Conservation (phyloP, 2,329 filamentous ascomycete genomes). For the Aspergillus unguis region DNA sequence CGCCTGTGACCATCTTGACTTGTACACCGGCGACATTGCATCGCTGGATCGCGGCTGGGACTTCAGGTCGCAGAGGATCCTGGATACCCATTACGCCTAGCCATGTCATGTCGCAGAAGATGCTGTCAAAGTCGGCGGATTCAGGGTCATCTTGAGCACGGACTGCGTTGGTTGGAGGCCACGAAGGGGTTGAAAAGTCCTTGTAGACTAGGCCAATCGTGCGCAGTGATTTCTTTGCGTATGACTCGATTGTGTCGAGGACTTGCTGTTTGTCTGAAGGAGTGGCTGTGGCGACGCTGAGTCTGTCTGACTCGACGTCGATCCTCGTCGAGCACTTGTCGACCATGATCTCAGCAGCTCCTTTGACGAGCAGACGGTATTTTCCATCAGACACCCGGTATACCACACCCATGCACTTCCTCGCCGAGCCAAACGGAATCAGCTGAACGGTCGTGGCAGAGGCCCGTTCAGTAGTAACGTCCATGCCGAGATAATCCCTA, state of each 20-base stretch:
- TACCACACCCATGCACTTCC: constrained; percentile 62
- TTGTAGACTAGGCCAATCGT: constrained; percentile 72
- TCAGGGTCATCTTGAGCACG: constrained; percentile 59
- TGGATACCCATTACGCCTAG: constrained; percentile 71
- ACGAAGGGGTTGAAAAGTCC: constrained; percentile 59
- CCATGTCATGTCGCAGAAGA: constrained; percentile 72
- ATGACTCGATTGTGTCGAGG: constrained; percentile 39
- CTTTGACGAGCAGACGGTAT: constrained; percentile 49
- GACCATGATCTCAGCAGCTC: constrained; percentile 48
- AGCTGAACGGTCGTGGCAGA: constrained; percentile 62
- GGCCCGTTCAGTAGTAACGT: constrained; percentile 60
- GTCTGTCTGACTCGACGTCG: constrained; percentile 25
- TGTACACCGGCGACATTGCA: constrained; percentile 67
- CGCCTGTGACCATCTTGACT: constrained; percentile 70
- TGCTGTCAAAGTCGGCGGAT: constrained; percentile 62
- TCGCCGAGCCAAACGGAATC: constrained; percentile 71
- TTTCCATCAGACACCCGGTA: constrained; percentile 37
- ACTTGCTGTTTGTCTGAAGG: constrained; percentile 26
- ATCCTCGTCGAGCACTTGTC: constrained; percentile 33
- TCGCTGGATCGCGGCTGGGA: constrained; percentile 63
- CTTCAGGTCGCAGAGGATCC: constrained; percentile 67
- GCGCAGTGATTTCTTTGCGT: constrained; percentile 59
- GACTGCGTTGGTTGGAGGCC: constrained; percentile 60
- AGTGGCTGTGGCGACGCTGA: constrained; percentile 23
- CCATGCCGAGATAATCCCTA: constrained; percentile 64